These are phyloP conservation scores for Annona squamosa DNA, from an alignment of 164 flowering plant genomes.

Conservation along the genomic window DNA sequence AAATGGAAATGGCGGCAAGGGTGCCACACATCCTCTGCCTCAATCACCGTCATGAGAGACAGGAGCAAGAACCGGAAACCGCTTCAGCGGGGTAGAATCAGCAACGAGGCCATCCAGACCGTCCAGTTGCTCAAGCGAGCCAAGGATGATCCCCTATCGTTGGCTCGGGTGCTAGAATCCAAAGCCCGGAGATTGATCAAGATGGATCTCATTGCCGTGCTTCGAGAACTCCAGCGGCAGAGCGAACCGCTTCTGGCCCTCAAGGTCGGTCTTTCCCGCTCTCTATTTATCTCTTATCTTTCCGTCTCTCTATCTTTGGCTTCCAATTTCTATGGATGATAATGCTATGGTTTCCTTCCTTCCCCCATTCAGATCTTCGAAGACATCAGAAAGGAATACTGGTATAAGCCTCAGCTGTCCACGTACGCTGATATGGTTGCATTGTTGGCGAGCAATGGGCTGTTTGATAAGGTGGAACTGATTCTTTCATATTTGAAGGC, in stretches of 20 bases:
- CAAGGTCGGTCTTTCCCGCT: slow-evolving; percentile 31
- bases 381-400: slow-evolving; percentile 52
- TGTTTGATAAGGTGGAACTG: slow-evolving; percentile 38
- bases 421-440: slow-evolving; percentile 51
- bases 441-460: slow-evolving; percentile 43
- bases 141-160: slow-evolving; percentile 12
- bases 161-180: slow-evolving; percentile 30
- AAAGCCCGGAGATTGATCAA: slow-evolving; percentile 50
- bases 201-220: slow-evolving; percentile 64
- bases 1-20: neutral
- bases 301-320: neutral
- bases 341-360: neutral
- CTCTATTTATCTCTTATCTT: neutral
- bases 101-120: slow-evolving; percentile 74
- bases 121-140: slow-evolving; percentile 63
- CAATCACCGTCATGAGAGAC: slow-evolving; percentile 38
- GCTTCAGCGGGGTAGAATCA: slow-evolving; percentile 66
- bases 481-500: slow-evolving; percentile 32
- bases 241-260: slow-evolving; percentile 46
- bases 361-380: slow-evolving; percentile 48
- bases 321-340: neutral
- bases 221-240: slow-evolving; percentile 69
- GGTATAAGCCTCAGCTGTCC: slow-evolving; percentile 64
- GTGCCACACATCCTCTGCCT: neutral
- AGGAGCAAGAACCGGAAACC: slow-evolving; percentile 69